Evolutionary conservation across 1,139 yeast species (phyloP).

Genomic region (Yamadazyma spencermartinsiae): DNA sequence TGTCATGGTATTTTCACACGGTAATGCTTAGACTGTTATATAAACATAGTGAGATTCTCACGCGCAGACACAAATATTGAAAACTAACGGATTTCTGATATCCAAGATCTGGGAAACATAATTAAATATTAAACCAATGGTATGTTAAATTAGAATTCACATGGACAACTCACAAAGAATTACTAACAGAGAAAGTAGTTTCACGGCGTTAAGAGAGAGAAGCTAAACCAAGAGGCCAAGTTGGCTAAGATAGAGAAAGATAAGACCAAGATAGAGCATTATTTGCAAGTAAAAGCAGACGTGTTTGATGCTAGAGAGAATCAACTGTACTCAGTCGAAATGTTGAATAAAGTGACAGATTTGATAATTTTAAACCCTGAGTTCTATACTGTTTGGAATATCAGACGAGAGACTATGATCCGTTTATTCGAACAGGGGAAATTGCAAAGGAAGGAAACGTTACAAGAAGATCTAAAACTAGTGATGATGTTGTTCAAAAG

Average conservation of each 20-base stretch:
- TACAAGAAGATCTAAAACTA: conserved; percentile 63
- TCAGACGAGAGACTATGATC: conserved; percentile 68
- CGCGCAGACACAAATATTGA: conserved; percentile 4
- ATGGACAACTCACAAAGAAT: too few species aligned
- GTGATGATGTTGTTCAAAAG: conserved; percentile 57
- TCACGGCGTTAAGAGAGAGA: conserved; percentile 74
- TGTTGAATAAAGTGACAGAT: conserved; percentile 50
- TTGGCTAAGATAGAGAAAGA: conserved; percentile 57
- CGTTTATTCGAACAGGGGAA: conserved; percentile 24
- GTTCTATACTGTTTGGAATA: conserved; percentile 88
- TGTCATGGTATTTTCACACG: conserved; percentile 8
- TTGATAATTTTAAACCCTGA: conserved; percentile 77
- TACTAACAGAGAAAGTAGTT: conserved; percentile 22
- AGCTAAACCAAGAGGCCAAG: conserved; percentile 57
- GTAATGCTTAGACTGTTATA: conserved; percentile 5
- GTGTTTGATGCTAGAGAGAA: conserved; percentile 41
- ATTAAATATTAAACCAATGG: conserved; percentile 1
- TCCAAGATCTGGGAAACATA: background rate
- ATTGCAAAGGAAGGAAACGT: conserved; percentile 29
- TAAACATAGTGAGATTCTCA: background rate
- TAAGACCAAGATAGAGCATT: conserved; percentile 50
- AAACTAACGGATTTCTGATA: too few species aligned
- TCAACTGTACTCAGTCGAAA: conserved; percentile 32
- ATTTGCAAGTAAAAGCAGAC: conserved; percentile 45
- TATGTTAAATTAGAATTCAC: conserved; percentile 1